Percentiles rank a stretch among this genome's conserved stretches.
Evolutionary conservation across 352 stramenopile species (phyloP).

Genomic region (Globisporangium perplexum): DNA sequence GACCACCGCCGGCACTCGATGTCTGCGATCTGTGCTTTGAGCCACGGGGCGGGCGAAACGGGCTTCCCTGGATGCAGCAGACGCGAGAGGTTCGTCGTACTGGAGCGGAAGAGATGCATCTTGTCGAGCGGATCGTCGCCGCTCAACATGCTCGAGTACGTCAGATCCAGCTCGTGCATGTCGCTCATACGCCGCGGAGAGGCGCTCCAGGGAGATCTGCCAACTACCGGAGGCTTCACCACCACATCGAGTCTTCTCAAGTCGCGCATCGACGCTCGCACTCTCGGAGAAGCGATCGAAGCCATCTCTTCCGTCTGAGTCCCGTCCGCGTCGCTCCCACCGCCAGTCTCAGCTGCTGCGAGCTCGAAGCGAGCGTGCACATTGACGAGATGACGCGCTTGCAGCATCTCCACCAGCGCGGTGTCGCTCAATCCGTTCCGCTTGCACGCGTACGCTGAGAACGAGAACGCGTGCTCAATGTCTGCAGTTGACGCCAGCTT

Average conservation of each 20-base stretch:
- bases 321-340: background rate
- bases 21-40: constrained; percentile 80
- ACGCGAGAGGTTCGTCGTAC: constrained; percentile 41
- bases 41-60: constrained; percentile 42
- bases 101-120: constrained; percentile 25
- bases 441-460: constrained; percentile 80
- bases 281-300: constrained; percentile 19
- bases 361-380: constrained; percentile 64
- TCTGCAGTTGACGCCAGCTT: constrained; percentile 53
- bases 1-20: constrained; percentile 82
- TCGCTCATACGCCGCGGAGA: constrained; percentile 59
- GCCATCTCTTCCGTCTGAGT: constrained; percentile 4
- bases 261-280: constrained; percentile 19
- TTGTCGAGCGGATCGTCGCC: constrained; percentile 5
- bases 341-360: constrained; percentile 23
- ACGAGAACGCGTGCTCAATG: constrained; percentile 83
- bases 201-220: constrained; percentile 17
- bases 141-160: background rate
- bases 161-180: constrained; percentile 8
- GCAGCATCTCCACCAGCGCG: constrained; percentile 79
- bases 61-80: constrained; percentile 30
- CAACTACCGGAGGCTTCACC: constrained; percentile 3
- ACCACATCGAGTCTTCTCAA: constrained; percentile 2
- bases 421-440: constrained; percentile 77
- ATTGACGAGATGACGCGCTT: constrained; percentile 76